Percentiles rank a stretch among this genome's conserved stretches.
Conservation (phyloP, 176 grass and related monocot genomes). For the Thalia dealbata region DNA sequence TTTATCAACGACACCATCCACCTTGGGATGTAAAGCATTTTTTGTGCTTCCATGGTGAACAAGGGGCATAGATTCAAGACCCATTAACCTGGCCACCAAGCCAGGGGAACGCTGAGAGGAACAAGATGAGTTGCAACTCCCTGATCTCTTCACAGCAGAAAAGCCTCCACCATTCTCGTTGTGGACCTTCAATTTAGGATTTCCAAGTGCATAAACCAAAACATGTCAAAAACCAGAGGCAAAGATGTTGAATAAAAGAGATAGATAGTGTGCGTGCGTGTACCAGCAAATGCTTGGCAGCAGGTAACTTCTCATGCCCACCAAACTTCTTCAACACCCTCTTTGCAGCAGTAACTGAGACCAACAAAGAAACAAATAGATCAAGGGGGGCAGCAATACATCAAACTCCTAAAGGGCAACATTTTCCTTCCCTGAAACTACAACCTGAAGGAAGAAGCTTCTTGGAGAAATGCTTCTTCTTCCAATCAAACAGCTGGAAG, state of each 20-base stretch:
- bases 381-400: neutral
- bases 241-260: neutral
- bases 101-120: constrained; percentile 15
- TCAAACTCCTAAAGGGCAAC: constrained; percentile 27
- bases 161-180: constrained; percentile 22
- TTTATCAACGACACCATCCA: neutral
- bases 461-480: constrained; percentile 32
- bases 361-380: neutral
- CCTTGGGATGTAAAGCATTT: neutral
- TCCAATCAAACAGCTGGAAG: constrained; percentile 79
- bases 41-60: neutral
- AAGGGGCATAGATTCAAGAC: constrained; percentile 50
- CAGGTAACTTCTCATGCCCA: constrained; percentile 1
- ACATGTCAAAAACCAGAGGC: neutral
- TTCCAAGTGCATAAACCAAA: neutral
- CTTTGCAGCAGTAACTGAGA: constrained; percentile 6
- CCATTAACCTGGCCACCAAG: constrained; percentile 72
- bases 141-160: neutral
- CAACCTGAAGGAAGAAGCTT: constrained; percentile 42
- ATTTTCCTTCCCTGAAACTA: constrained; percentile 2
- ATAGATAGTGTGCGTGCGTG: no score
- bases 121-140: neutral
- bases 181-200: neutral
- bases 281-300: constrained; percentile 20
- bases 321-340: constrained; percentile 1